Conservation (phyloP, 2,329 filamentous ascomycete species). For the Cladophialophora carrionii region DNA sequence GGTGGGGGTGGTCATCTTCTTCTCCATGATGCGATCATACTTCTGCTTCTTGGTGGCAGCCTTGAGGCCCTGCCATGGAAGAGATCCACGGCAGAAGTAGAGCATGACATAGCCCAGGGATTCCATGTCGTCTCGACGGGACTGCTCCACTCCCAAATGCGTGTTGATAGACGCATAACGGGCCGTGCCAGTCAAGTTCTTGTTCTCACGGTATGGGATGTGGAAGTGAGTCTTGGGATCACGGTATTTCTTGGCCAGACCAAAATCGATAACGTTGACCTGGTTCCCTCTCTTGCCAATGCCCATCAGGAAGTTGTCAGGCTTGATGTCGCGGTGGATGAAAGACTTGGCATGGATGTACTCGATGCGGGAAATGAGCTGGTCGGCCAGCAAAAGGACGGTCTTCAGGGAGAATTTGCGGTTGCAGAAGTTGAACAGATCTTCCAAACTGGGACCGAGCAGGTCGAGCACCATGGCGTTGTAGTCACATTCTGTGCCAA, state of each 20-base stretch:
- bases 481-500: conserved; percentile 99
- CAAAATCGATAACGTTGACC: conserved; percentile 99
- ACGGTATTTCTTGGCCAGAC: conserved; percentile 98
- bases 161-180: conserved; percentile 99
- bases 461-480: conserved; percentile 99
- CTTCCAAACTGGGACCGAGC: conserved; percentile 90
- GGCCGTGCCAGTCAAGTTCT: conserved; percentile 98
- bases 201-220: conserved; percentile 99
- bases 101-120: conserved; percentile 99
- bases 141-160: conserved; percentile 97
- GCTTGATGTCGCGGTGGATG: conserved; percentile 99
- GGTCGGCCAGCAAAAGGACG: conserved; percentile 91
- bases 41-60: conserved; percentile 94
- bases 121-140: conserved; percentile 98
- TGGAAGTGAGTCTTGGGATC: conserved; percentile 99
- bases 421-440: conserved; percentile 99
- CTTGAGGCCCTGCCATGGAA: conserved; percentile 90
- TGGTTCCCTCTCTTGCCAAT: conserved; percentile 99
- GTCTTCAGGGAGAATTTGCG: conserved; percentile 99
- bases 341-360: conserved; percentile 99
- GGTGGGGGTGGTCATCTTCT: conserved; percentile 99
- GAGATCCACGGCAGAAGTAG: conserved; percentile 98
- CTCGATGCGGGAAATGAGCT: conserved; percentile 98
- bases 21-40: conserved; percentile 99
- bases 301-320: conserved; percentile 99